Percentiles rank a stretch among this genome's conserved stretches.
These are phyloP conservation scores for Salicornia ramosissima DNA, from an alignment of 148 eudicot genomes.

Conservation along the genomic window DNA sequence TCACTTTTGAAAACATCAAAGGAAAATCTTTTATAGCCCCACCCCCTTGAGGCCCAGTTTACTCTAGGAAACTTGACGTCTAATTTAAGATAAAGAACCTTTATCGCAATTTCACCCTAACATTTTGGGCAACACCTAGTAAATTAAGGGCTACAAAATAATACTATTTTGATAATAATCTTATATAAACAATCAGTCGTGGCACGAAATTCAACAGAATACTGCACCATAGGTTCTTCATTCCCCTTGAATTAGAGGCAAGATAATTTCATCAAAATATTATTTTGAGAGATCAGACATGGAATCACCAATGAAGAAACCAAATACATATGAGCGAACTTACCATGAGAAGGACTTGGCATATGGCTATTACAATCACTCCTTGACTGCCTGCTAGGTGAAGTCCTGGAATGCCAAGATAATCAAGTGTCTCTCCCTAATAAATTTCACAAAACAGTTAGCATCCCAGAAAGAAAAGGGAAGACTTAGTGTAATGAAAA, in stretches of 20 bases:
- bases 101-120: no score
- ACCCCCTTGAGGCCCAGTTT: neutral
- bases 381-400: slow-evolving; percentile 99
- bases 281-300: neutral
- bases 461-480: slow-evolving; percentile 4
- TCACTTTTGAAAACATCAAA: no score
- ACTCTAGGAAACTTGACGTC: neutral
- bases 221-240: neutral
- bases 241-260: neutral
- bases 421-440: slow-evolving; percentile 95
- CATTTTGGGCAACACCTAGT: no score
- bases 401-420: slow-evolving; percentile 96
- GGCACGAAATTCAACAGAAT: neutral
- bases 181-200: no score
- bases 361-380: slow-evolving; percentile 82
- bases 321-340: slow-evolving; percentile 4
- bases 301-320: neutral
- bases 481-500: neutral
- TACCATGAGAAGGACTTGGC: slow-evolving; percentile 94
- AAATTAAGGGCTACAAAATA: no score
- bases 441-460: slow-evolving; percentile 10
- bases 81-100: no score
- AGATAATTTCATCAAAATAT: neutral
- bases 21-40: neutral
- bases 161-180: no score